Percentiles rank a stretch among this genome's conserved stretches.
These are phyloP conservation scores for Lagerstroemia speciosa DNA, from an alignment of 345 rosid genomes.

Conservation along the genomic window DNA sequence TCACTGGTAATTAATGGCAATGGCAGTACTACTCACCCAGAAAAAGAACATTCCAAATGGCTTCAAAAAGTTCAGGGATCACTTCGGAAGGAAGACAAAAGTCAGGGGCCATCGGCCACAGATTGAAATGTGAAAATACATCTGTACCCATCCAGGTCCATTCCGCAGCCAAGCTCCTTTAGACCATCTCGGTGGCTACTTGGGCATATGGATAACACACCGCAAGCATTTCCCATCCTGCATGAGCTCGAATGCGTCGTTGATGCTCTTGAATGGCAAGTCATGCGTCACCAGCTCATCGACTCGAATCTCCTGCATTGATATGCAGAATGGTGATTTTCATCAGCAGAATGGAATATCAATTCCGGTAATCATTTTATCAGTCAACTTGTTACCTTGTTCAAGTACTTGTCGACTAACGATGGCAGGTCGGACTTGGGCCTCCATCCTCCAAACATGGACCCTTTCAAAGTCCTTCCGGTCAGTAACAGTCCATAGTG, in stretches of 20 bases:
- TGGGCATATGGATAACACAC: constrained; percentile 73
- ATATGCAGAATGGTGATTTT: not conserved
- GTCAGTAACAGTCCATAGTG: constrained; percentile 66
- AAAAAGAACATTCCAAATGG: too few species aligned
- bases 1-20: too few species aligned
- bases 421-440: constrained; percentile 87
- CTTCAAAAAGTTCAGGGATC: too few species aligned
- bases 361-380: not conserved
- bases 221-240: constrained; percentile 74
- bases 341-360: not conserved
- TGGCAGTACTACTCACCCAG: too few species aligned
- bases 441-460: constrained; percentile 82
- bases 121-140: too few species aligned
- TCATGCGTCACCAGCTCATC: constrained; percentile 72
- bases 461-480: constrained; percentile 73
- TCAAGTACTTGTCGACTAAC: constrained; percentile 62
- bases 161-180: too few species aligned
- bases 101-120: too few species aligned
- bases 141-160: too few species aligned
- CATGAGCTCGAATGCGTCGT: constrained; percentile 73
- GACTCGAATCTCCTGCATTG: constrained; percentile 56
- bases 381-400: constrained; percentile 34
- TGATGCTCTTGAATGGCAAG: constrained; percentile 59
- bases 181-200: not conserved
- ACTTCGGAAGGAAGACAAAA: too few species aligned